phyloP scores from a whole-genome alignment of 495 filamentous ascomycete species.

The Penicillium canescens region DNA sequence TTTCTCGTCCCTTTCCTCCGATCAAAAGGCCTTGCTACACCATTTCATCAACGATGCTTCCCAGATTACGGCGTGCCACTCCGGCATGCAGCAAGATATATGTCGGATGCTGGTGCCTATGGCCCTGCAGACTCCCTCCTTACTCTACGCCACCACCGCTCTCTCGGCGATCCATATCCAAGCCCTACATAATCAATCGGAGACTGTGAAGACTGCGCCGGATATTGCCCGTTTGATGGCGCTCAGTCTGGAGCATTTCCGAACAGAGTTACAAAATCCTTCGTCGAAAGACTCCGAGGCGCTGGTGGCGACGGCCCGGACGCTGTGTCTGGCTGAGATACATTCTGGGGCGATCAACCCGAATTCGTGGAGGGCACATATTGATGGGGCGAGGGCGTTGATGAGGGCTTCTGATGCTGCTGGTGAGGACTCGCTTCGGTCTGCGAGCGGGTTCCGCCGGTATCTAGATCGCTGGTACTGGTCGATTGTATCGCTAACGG shows the following conservation, averaged over 20 bases:
- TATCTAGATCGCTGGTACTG: slow-evolving; percentile 50
- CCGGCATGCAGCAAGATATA: slow-evolving; percentile 48
- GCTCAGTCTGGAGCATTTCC: slow-evolving; percentile 47
- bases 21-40: slow-evolving; percentile 43
- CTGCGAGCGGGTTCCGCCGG: slow-evolving; percentile 39
- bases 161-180: slow-evolving; percentile 50
- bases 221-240: slow-evolving; percentile 48
- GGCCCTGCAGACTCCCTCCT: slow-evolving; percentile 46
- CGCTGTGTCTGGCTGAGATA: slow-evolving; percentile 49
- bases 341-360: slow-evolving; percentile 49
- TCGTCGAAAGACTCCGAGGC: slow-evolving; percentile 39
- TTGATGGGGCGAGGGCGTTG: slow-evolving; percentile 44
- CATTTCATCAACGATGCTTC: slow-evolving; percentile 51
- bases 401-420: slow-evolving; percentile 34
- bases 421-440: slow-evolving; percentile 29
- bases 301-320: slow-evolving; percentile 47
- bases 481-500: slow-evolving; percentile 48
- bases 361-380: slow-evolving; percentile 49
- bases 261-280: slow-evolving; percentile 42
- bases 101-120: slow-evolving; percentile 49
- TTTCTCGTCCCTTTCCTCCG: slow-evolving; percentile 39
- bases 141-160: slow-evolving; percentile 48
- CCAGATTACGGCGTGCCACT: slow-evolving; percentile 45
- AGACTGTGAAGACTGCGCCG: slow-evolving; percentile 43
- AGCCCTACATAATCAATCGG: slow-evolving; percentile 44